phyloP scores from a whole-genome alignment of 2,329 filamentous ascomycete genomes.

The Penicillium sp. region DNA sequence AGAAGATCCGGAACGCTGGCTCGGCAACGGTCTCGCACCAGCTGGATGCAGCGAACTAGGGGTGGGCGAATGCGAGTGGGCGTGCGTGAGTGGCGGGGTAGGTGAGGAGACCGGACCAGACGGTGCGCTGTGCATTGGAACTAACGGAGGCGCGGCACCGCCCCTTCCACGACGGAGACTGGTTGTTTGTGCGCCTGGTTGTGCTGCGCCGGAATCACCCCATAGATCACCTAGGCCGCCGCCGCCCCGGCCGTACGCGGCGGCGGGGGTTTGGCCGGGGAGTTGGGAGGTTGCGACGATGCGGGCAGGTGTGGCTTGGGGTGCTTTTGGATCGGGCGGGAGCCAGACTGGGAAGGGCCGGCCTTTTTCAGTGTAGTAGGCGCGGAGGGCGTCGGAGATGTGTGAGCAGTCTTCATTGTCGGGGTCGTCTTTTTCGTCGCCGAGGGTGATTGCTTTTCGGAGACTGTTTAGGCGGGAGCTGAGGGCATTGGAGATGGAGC shows the following conservation, averaged over 20 bases:
- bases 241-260: slow-evolving; percentile 36
- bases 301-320: slow-evolving; percentile 55
- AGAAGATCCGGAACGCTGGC: slow-evolving; percentile 75
- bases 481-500: slow-evolving; percentile 55
- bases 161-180: slow-evolving; percentile 44
- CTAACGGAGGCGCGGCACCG: slow-evolving; percentile 27
- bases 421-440: slow-evolving; percentile 49
- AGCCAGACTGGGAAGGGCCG: slow-evolving; percentile 83
- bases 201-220: slow-evolving; percentile 48
- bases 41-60: slow-evolving; percentile 28
- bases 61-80: slow-evolving; percentile 32
- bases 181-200: slow-evolving; percentile 39
- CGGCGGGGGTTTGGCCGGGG: slow-evolving; percentile 45
- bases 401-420: slow-evolving; percentile 82
- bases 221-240: slow-evolving; percentile 63
- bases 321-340: slow-evolving; percentile 82
- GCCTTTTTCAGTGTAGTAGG: slow-evolving; percentile 90
- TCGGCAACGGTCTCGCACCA: slow-evolving; percentile 66
- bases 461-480: slow-evolving; percentile 62
- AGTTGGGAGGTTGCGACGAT: slow-evolving; percentile 56
- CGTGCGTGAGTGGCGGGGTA: slow-evolving; percentile 15
- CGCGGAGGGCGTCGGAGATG: slow-evolving; percentile 88
- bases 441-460: slow-evolving; percentile 51
- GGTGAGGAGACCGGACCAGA: slow-evolving; percentile 24
- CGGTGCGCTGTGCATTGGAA: slow-evolving; percentile 28